A percentile compares a stretch with the other conserved stretches of the same genome.
phyloP scores from a whole-genome alignment of 371 early-diverging fungal genomes.

The Saksenaea oblongispora region DNA sequence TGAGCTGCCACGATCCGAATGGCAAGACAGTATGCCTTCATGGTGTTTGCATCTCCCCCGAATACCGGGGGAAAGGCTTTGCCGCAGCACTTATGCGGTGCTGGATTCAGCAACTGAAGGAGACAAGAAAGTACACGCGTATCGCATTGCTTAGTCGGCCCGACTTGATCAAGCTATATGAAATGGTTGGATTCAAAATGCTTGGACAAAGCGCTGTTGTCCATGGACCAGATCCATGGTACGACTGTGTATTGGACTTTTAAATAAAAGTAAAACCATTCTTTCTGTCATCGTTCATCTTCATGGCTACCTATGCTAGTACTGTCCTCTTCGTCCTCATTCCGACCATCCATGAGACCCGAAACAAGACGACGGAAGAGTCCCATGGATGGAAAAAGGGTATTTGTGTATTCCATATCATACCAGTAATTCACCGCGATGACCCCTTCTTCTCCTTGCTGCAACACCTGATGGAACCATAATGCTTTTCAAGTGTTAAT shows the following conservation, averaged over 20 bases:
- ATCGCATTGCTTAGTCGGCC: constrained; percentile 62
- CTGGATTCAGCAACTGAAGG: constrained; percentile 47
- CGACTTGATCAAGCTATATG: constrained; percentile 57
- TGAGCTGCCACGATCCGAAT: constrained; percentile 60
- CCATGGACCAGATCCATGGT: constrained; percentile 72
- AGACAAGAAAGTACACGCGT: constrained; percentile 41
- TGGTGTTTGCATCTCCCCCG: constrained; percentile 63
- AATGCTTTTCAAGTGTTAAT: constrained; percentile 38
- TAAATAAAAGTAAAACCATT: constrained; percentile 8
- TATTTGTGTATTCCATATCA: constrained; percentile 63
- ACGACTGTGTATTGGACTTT: constrained; percentile 39
- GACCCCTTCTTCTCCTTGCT: constrained; percentile 61
- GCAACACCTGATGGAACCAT: constrained; percentile 81
- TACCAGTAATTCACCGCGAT: constrained; percentile 86
- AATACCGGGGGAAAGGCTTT: constrained; percentile 56
- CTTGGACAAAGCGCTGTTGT: constrained; percentile 60
- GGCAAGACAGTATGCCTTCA: constrained; percentile 71
- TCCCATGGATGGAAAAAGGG: constrained; percentile 35
- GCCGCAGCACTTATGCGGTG: constrained; percentile 50
- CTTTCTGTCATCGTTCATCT: not conserved
- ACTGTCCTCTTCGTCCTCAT: constrained; percentile 3
- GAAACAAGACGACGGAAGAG: constrained; percentile 35
- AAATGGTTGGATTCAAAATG: constrained; percentile 59
- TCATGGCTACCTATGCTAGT: too few relatives aligned
- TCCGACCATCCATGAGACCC: constrained; percentile 17